These are phyloP conservation scores for Yamadazyma jaroonii DNA, from an alignment of 1,139 yeast species.

Conservation along the genomic window DNA sequence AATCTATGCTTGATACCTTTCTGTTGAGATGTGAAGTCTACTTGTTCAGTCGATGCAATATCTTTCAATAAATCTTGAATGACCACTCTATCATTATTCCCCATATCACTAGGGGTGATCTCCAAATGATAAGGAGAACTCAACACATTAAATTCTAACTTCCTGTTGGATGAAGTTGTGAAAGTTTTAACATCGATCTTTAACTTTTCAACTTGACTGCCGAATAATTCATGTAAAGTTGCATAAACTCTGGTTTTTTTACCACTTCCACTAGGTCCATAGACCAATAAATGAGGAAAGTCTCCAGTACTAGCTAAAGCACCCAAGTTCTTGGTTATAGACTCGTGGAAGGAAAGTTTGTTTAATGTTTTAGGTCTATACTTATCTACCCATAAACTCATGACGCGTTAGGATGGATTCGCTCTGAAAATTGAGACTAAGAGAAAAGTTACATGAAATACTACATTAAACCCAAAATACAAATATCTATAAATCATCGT, in stretches of 20 bases:
- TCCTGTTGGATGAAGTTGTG: constrained; percentile 66
- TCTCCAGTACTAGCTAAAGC: constrained; percentile 77
- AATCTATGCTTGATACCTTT: constrained; percentile 59
- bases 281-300: constrained; percentile 86
- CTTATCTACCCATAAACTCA: constrained; percentile 97
- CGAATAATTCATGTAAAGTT: constrained; percentile 75
- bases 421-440: background rate
- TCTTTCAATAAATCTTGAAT: constrained; percentile 92
- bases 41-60: constrained; percentile 92
- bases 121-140: constrained; percentile 90
- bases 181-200: constrained; percentile 89
- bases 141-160: constrained; percentile 86
- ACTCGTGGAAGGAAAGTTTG: constrained; percentile 63
- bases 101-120: constrained; percentile 96
- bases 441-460: background rate
- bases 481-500: background rate
- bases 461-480: no score
- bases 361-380: constrained; percentile 75
- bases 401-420: constrained; percentile 19
- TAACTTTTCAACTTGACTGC: constrained; percentile 74
- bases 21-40: constrained; percentile 50
- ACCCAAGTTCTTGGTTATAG: constrained; percentile 59
- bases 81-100: constrained; percentile 90
- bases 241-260: constrained; percentile 92
- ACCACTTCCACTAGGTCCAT: constrained; percentile 97